Evolutionary conservation across 805 yeast genomes (phyloP).

Genomic region (Yamadazyma olivae): DNA sequence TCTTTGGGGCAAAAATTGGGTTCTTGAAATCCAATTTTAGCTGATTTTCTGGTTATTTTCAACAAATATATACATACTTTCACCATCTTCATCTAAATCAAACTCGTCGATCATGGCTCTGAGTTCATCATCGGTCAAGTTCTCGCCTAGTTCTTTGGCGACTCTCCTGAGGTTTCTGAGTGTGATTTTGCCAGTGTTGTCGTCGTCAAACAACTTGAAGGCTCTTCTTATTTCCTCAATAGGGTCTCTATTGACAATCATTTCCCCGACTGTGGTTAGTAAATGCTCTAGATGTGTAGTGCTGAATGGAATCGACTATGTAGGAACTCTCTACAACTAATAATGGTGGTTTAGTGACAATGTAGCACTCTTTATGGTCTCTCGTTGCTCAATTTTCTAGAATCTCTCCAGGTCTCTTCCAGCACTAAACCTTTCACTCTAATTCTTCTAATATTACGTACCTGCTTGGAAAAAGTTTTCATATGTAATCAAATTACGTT

Average conservation of each 20-base stretch:
- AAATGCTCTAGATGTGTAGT: not conserved
- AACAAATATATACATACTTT: slow-evolving; percentile 52
- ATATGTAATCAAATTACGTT: slow-evolving; percentile 66
- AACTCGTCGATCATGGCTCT: slow-evolving; percentile 97
- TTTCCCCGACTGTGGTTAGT: slow-evolving; percentile 60
- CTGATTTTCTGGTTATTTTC: not conserved
- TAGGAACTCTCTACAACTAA: too few species aligned
- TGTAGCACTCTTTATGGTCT: too few species aligned
- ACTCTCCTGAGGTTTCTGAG: slow-evolving; percentile 81
- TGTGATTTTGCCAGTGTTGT: slow-evolving; percentile 80
- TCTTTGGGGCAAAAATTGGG: not conserved
- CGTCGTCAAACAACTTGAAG: slow-evolving; percentile 84
- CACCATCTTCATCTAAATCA: slow-evolving; percentile 95
- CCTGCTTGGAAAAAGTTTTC: slow-evolving; percentile 79
- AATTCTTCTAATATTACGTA: slow-evolving; percentile 37
- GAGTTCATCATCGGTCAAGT: slow-evolving; percentile 85
- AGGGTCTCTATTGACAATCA: slow-evolving; percentile 87
- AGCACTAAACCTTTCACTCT: too few species aligned
- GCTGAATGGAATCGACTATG: too few species aligned
- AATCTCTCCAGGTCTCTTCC: too few species aligned
- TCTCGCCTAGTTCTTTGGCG: slow-evolving; percentile 91
- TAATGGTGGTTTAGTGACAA: too few species aligned
- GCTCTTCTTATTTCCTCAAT: slow-evolving; percentile 89
- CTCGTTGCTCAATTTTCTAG: too few species aligned
- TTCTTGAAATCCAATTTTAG: too few species aligned